Conservation (phyloP, 2,329 filamentous ascomycete genomes). For the Thermochaetoides dissita region DNA sequence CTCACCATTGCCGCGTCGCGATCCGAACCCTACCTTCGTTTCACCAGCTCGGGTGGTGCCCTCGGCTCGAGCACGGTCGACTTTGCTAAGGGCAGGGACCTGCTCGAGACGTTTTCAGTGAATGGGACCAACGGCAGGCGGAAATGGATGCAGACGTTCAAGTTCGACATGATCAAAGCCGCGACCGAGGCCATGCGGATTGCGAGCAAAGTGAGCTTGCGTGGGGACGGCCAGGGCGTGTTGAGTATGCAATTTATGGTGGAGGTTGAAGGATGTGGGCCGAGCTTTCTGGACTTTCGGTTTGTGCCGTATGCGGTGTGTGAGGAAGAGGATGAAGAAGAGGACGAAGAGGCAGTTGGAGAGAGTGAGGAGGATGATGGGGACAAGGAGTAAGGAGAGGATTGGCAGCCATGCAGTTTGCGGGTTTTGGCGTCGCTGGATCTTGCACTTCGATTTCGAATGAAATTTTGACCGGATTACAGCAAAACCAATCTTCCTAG, state of each 20-base stretch:
- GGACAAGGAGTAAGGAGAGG: background rate
- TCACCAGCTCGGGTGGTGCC: constrained; percentile 51
- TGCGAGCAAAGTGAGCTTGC: constrained; percentile 81
- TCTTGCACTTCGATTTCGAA: too few species aligned
- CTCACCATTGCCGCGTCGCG: constrained; percentile 55
- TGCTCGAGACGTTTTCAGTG: constrained; percentile 65
- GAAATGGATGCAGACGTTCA: constrained; percentile 59
- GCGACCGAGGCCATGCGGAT: constrained; percentile 86
- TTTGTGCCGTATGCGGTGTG: constrained; percentile 55
- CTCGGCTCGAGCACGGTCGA: constrained; percentile 51
- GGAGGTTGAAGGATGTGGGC: constrained; percentile 56
- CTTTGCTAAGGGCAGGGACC: constrained; percentile 47
- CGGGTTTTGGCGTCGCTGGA: too few species aligned
- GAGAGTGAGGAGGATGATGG: constrained; percentile 20
- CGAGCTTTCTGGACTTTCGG: constrained; percentile 69
- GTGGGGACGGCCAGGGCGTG: constrained; percentile 78
- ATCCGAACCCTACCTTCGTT: constrained; percentile 55
- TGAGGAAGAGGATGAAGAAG: constrained; percentile 42
- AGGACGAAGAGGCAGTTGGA: constrained; percentile 23
- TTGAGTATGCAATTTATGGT: constrained; percentile 94
- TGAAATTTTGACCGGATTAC: too few species aligned
- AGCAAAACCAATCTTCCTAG: too few species aligned
- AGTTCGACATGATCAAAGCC: constrained; percentile 73
- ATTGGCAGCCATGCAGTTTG: background rate
- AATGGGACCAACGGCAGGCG: constrained; percentile 18